Evolutionary conservation across 352 stramenopile genomes (phyloP), one percentile per base, ranked within the genome.

Genomic region (Blastocystis sp.): DNA sequence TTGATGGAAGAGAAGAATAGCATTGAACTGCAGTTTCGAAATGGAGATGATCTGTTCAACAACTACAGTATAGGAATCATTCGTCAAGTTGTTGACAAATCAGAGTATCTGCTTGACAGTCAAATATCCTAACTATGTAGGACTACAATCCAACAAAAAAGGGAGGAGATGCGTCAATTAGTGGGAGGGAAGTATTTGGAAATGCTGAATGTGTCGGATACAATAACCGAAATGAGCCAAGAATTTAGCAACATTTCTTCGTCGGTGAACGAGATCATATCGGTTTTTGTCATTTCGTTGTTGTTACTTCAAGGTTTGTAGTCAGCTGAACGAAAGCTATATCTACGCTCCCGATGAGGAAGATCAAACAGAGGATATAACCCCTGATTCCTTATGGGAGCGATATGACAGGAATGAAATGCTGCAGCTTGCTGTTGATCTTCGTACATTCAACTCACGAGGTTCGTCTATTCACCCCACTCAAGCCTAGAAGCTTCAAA

Each of bases 161-260:
- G 37, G n/a, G 59, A 88, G 13, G 50, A 62, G 13, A 47, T 88
- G 76, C 53, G 76, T 9, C 47, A 78, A 20, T 75, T 88, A 24
- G 76, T 88, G 18, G 76, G 76, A 62, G 59, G 39, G n/a, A 88
- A 88, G 64, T 88, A 88, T 78, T 59, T 76, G 64, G 76, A 88
- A 20, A 88, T 88, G 76, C 64, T 88, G 3, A n/a, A 78, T 16
- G 59, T 76, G n/a, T 73, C 37, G 3, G 64, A 88, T 62, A 88
- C 37, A 20, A 88, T 88, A 20, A 34, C 30, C 1, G 13, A 79
- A 18, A 88, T 88, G 76, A 73, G n/a, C 39, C 6, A 24, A 1
- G 64, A 55, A 26, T 88, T 76, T 43, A 26, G 13, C 24, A 56
- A 9, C n/a, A 41, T 88, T n/a, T 26, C 18, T 1, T 9, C 39